Conservation (phyloP, 805 yeast genomes). For the Myxozyma udenii region DNA sequence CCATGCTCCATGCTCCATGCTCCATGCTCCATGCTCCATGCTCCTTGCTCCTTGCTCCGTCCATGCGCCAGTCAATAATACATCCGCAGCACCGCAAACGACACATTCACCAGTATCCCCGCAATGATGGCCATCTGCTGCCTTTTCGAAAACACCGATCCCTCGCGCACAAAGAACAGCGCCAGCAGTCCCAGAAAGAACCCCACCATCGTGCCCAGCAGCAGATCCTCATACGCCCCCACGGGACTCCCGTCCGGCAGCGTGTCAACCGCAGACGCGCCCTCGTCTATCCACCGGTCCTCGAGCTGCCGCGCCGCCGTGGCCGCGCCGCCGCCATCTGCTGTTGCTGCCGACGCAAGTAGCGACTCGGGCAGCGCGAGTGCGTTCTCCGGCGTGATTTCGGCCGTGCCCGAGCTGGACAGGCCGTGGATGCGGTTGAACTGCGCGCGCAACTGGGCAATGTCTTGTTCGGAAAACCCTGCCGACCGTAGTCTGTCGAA, state of each 20-base stretch:
- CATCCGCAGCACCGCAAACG: slow-evolving; percentile 58
- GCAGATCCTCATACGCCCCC: slow-evolving; percentile 58
- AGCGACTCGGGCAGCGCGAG: neutral
- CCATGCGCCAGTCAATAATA: too few species aligned
- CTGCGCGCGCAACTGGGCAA: slow-evolving; percentile 67
- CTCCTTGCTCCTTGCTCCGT: too few species aligned
- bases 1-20: too few species aligned
- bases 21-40: too few species aligned
- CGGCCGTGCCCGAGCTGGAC: slow-evolving; percentile 6
- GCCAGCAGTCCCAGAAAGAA: slow-evolving; percentile 72
- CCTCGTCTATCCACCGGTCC: slow-evolving; percentile 39
- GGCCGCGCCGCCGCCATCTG: slow-evolving; percentile 37
- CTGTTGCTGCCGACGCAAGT: slow-evolving; percentile 41
- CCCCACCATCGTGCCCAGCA: slow-evolving; percentile 71
- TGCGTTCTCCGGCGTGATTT: neutral
- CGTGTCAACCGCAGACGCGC: slow-evolving; percentile 30
- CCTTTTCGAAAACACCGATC: slow-evolving; percentile 56
- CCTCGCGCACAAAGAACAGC: slow-evolving; percentile 56
- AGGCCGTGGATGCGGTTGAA: slow-evolving; percentile 55
- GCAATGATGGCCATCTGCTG: slow-evolving; percentile 66
- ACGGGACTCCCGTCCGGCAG: slow-evolving; percentile 38
- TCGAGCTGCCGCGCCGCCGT: slow-evolving; percentile 41
- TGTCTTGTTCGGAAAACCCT: slow-evolving; percentile 79
- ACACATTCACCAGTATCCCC: slow-evolving; percentile 66
- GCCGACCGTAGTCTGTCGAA: slow-evolving; percentile 79